Conservation (phyloP, 2,329 filamentous ascomycete genomes). For the Fusarium sp. region DNA sequence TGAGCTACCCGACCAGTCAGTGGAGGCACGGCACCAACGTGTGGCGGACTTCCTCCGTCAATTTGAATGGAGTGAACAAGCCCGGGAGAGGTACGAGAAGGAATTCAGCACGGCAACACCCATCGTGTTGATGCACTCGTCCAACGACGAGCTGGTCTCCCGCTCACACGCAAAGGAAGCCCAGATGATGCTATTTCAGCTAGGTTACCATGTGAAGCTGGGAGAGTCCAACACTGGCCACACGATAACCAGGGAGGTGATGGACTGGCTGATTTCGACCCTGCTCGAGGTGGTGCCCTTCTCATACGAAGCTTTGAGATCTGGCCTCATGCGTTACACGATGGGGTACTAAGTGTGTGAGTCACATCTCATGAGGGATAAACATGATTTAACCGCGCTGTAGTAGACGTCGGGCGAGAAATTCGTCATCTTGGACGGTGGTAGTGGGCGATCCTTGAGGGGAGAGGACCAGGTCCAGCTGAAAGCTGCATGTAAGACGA, state of each 20-base stretch:
- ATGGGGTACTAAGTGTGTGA: not conserved
- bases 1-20: not conserved
- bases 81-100: not conserved
- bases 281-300: not conserved
- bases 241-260: not conserved
- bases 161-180: not conserved
- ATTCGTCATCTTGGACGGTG: not conserved
- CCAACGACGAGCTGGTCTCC: not conserved
- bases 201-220: constrained; percentile 1
- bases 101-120: not conserved
- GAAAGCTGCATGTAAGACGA: not conserved
- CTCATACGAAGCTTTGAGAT: not conserved
- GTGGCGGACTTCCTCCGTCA: not conserved
- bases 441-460: not conserved
- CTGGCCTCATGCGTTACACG: not conserved
- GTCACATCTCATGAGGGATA: not conserved
- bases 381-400: not conserved
- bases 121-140: constrained; percentile 5
- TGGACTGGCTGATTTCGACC: not conserved
- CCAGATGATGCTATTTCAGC: not conserved
- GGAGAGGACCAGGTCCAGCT: not conserved
- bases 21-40: not conserved
- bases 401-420: not conserved
- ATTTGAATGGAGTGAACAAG: not conserved
- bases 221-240: not conserved